These are phyloP conservation scores for Clavariopsis aquatica DNA, from an alignment of 495 filamentous ascomycete species.

Conservation along the genomic window DNA sequence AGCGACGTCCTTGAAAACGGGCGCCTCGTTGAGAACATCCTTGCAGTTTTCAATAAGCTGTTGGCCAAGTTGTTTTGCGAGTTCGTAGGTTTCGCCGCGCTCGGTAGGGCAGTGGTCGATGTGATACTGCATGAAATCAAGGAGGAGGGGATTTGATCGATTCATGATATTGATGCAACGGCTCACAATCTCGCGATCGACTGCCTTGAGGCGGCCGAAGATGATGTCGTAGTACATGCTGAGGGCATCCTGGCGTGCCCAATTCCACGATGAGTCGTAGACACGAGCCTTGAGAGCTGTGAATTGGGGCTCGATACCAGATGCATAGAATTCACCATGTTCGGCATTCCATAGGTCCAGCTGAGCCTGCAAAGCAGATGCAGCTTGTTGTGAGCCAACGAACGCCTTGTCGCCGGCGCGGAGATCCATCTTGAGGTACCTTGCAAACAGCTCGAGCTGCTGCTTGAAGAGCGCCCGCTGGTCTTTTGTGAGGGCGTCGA, in stretches of 20 bases:
- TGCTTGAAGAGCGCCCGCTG: constrained; percentile 95
- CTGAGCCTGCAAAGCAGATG: constrained; percentile 84
- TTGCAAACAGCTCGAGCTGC: constrained; percentile 88
- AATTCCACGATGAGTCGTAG: constrained; percentile 99
- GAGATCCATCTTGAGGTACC: constrained; percentile 96
- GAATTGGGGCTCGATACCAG: constrained; percentile 92
- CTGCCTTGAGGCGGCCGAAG: constrained; percentile 86
- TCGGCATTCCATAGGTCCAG: constrained; percentile 93
- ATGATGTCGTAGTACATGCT: constrained; percentile 99
- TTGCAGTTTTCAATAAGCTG: constrained; percentile 97
- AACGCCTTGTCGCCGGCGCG: constrained; percentile 93
- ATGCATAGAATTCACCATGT: constrained; percentile 93
- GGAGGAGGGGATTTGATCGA: constrained; percentile 87
- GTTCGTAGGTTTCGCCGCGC: constrained; percentile 92
- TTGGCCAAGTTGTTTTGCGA: constrained; percentile 92
- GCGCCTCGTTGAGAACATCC: constrained; percentile 77
- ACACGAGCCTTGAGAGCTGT: constrained; percentile 89
- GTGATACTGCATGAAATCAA: constrained; percentile 99
- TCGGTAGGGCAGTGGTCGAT: constrained; percentile 98
- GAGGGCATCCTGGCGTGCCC: constrained; percentile 94
- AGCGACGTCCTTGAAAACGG: constrained; percentile 93
- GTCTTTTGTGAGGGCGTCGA: constrained; percentile 96
- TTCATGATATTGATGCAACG: constrained; percentile 99
- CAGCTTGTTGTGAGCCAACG: constrained; percentile 76
- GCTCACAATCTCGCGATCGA: constrained; percentile 97